Conservation (phyloP, 106 monocot genomes). For the Amphibolis antarctica region DNA sequence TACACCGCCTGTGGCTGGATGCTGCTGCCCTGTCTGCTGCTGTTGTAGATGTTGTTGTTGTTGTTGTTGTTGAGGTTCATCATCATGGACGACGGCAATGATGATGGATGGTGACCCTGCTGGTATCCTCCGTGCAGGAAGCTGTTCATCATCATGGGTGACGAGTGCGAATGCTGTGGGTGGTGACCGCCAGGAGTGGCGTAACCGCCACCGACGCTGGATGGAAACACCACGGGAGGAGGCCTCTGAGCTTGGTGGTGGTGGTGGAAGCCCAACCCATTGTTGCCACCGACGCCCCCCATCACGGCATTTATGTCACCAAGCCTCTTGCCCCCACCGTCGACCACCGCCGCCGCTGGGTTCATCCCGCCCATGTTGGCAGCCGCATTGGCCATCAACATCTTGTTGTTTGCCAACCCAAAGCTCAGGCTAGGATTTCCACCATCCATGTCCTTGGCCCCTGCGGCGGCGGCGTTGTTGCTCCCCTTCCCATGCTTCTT, state of each 20-base stretch:
- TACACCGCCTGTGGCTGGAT: conserved; percentile 68
- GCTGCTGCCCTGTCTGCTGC: conserved; percentile 22
- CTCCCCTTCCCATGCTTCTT: conserved; percentile 17
- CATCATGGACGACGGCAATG: too few relatives aligned
- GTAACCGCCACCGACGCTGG: too few relatives aligned
- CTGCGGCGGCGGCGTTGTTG: not conserved
- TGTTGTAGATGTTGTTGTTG: too few relatives aligned
- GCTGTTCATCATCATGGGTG: conserved; percentile 34
- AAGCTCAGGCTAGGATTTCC: not conserved
- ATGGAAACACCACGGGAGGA: not conserved
- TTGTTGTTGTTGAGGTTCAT: conserved; percentile 27
- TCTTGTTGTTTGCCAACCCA: conserved; percentile 18
- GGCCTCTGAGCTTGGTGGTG: too few relatives aligned
- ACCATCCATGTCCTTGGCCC: not conserved
- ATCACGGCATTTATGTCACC: not conserved
- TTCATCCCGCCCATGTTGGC: conserved; percentile 7
- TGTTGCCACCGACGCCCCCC: conserved; percentile 4
- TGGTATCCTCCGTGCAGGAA: conserved; percentile 2
- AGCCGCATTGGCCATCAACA: conserved; percentile 4
- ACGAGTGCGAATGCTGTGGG: conserved; percentile 7
- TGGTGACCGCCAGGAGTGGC: not conserved
- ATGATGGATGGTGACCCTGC: conserved; percentile 25
- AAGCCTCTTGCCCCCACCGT: not conserved
- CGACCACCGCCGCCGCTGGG: not conserved
- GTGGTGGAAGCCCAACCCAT: conserved; percentile 9